These are phyloP conservation scores for Colletotrichum eleusines DNA, from an alignment of 2,329 filamentous ascomycete genomes.

Conservation along the genomic window DNA sequence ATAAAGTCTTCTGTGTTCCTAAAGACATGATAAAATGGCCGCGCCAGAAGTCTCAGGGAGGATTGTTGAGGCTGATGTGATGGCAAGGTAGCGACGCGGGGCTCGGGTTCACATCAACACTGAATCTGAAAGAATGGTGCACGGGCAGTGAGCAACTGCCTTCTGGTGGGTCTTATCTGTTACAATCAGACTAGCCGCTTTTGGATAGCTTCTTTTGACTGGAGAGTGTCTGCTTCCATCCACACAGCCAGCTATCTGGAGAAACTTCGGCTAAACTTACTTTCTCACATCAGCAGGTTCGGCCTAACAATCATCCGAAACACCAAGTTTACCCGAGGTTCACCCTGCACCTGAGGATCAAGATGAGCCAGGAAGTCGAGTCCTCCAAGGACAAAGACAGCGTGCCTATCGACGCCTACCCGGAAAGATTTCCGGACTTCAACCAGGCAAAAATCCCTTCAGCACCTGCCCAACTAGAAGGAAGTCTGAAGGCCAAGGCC, in stretches of 20 bases:
- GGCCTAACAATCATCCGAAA: conserved; percentile 17
- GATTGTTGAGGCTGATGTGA: conserved; percentile 21
- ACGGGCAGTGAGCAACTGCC: conserved; percentile 24
- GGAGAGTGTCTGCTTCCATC: neutral
- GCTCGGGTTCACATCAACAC: conserved; percentile 29
- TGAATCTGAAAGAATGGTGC: conserved; percentile 39
- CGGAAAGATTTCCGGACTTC: conserved; percentile 36
- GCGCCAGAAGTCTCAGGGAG: neutral
- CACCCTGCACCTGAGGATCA: conserved; percentile 26
- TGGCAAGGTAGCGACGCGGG: conserved; percentile 28
- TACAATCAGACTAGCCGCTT: neutral
- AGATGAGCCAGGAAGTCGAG: conserved; percentile 29
- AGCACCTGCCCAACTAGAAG: conserved; percentile 1
- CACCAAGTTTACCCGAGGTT: conserved; percentile 25
- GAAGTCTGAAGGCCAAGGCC: neutral
- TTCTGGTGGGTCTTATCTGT: conserved; percentile 32
- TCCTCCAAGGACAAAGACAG: conserved; percentile 31
- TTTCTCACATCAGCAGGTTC: neutral
- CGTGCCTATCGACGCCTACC: conserved; percentile 15
- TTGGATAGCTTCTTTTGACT: conserved; percentile 24
- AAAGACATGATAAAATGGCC: conserved; percentile 24
- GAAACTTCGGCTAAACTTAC: conserved; percentile 14
- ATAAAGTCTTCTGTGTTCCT: neutral
- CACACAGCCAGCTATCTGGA: neutral
- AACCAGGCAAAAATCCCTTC: conserved; percentile 12